These are phyloP conservation scores for Spinacia oleracea DNA, from an alignment of 179 eudicot genomes.

Conservation along the genomic window DNA sequence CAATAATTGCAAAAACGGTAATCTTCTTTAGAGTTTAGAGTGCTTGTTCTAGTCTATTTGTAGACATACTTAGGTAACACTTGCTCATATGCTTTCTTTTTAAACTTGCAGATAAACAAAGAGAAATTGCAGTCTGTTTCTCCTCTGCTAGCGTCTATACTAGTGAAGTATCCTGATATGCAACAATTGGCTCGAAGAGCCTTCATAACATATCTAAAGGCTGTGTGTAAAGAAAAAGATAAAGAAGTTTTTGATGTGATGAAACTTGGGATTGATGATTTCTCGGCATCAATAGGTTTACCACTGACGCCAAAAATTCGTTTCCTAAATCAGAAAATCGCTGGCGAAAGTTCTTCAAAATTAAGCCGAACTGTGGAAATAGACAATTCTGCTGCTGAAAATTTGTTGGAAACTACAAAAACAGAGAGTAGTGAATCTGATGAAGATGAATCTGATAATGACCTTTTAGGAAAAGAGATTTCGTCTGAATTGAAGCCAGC, in stretches of 20 bases:
- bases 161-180: slow-evolving; percentile 60
- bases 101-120: slow-evolving; percentile 53
- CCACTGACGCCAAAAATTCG: slow-evolving; percentile 85
- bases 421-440: slow-evolving; percentile 16
- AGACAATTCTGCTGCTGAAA: slow-evolving; percentile 35
- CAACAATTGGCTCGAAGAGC: slow-evolving; percentile 73
- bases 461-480: slow-evolving; percentile 39
- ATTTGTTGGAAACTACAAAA: slow-evolving; percentile 34
- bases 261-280: slow-evolving; percentile 72
- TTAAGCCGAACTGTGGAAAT: slow-evolving; percentile 27
- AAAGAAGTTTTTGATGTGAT: slow-evolving; percentile 79
- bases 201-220: slow-evolving; percentile 73
- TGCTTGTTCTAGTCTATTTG: neutral
- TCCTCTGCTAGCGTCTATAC: slow-evolving; percentile 58
- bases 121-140: slow-evolving; percentile 67
- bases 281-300: slow-evolving; percentile 80
- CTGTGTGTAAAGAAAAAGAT: slow-evolving; percentile 62
- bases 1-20: slow-evolving; percentile 36
- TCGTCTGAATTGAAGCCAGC: slow-evolving; percentile 35
- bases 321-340: slow-evolving; percentile 48
- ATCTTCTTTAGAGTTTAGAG: slow-evolving; percentile 3
- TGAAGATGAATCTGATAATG: slow-evolving; percentile 42
- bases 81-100: neutral
- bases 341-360: slow-evolving; percentile 36
- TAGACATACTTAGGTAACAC: neutral